Base-by-base conservation (phyloP, 441 rosid species). In the Melastoma candidum region DNA sequence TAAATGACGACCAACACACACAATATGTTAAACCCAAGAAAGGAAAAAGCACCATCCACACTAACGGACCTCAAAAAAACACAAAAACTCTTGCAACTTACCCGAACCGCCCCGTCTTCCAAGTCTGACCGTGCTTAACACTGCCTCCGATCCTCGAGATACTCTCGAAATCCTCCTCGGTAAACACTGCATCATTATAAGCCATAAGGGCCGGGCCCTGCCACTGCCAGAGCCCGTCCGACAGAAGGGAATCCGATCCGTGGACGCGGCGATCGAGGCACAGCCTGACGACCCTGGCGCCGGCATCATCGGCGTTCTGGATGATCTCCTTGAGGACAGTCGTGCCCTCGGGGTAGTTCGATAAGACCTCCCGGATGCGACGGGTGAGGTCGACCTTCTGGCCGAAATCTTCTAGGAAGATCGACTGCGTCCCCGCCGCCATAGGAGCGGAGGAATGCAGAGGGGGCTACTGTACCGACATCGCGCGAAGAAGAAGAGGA, bases 331-430 rank as follows among this genome's bases (percentile, higher is more conserved):
- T 92, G 48, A 88, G 79, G 61, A 85, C 95, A 48, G 98, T 85
- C 53, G 95, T 85, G 6, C 98, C 98, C 65, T 92, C 98, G 36
- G 98, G 98, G 44, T 92, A 92, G 83, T 88, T 92, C 66, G 88
- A 51, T 45, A 92, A 71, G 61, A 92, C 98, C 76, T 92, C 98
- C 41, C 98, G 83, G 78, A 92, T 92, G 62, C 97, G 77, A 44
- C 98, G 94, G 46, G 97, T 88, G 41, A 92, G 83, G 90, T 92
- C 98, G 25, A 92, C 98, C 71, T 85, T 92, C 70, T 92, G 97
- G 54, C 98, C 98, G 75, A 92, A 92, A 81, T 92, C 98, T 68
- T 92, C 98, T 5, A 92, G 77, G 59, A 88, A 63, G 59, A 82
- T 47, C 32, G 65, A 26, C 55, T 62, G 59, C 7, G 84, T 46